These are phyloP conservation scores for Macadamia integrifolia DNA, from an alignment of 164 flowering plant genomes.

Conservation along the genomic window DNA sequence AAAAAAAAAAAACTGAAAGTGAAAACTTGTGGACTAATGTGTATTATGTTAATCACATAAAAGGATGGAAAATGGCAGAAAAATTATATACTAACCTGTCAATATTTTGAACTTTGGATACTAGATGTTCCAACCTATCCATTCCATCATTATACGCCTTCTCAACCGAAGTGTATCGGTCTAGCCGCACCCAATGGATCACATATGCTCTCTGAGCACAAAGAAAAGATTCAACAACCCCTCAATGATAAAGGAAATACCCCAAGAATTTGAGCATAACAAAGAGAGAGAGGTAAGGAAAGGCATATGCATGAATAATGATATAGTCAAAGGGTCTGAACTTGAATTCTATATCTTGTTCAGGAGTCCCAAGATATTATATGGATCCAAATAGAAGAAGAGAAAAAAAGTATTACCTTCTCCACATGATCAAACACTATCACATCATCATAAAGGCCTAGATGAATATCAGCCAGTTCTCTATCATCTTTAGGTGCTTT, in stretches of 20 bases:
- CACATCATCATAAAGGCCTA: conserved; percentile 86
- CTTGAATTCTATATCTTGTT: too few relatives aligned
- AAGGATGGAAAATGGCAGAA: background rate
- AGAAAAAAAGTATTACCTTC: conserved; percentile 45
- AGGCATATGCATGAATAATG: too few relatives aligned
- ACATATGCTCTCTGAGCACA: conserved; percentile 67
- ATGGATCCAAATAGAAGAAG: background rate
- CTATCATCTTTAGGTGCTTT: conserved; percentile 82
- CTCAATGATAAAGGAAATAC: too few relatives aligned
- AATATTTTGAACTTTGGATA: conserved; percentile 64
- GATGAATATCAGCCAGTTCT: conserved; percentile 83
- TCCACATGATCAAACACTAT: conserved; percentile 93
- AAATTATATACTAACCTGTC: conserved; percentile 53
- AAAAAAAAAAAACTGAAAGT: conserved; percentile 1
- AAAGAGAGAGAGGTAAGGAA: too few relatives aligned
- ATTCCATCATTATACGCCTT: conserved; percentile 72
- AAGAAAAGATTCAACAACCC: conserved; percentile 8
- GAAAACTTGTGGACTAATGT: background rate
- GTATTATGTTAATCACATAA: background rate
- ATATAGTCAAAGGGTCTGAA: too few relatives aligned
- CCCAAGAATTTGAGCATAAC: too few relatives aligned
- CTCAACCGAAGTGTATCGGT: conserved; percentile 55
- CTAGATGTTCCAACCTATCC: conserved; percentile 45
- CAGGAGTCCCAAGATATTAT: too few relatives aligned
- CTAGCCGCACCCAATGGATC: conserved; percentile 87